Conservation (phyloP, 2,329 filamentous ascomycete species). For the Xylariaceae sp. region DNA sequence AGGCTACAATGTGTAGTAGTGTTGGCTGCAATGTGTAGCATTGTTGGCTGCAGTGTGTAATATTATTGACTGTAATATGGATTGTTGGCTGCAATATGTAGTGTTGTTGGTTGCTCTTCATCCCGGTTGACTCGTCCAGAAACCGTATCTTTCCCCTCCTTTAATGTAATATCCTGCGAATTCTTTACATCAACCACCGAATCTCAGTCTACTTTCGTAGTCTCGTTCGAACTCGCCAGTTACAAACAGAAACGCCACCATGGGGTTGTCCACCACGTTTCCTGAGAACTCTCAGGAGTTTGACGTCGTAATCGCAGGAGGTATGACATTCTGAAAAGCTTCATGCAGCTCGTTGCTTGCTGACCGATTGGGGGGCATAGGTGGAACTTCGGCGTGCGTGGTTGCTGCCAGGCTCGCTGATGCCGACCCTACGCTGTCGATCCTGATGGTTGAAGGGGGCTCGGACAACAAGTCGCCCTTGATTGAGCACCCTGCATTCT, state of each 20-base stretch:
- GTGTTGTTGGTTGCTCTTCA: too few relatives aligned
- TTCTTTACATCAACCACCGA: too few relatives aligned
- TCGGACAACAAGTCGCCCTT: conserved; percentile 6
- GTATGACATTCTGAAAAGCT: conserved; percentile 7
- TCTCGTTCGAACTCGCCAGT: background rate
- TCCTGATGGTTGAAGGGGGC: conserved; percentile 15
- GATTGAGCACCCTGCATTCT: conserved; percentile 40
- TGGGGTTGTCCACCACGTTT: conserved; percentile 19
- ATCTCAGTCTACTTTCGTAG: background rate
- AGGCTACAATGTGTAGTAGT: too few relatives aligned
- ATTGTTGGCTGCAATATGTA: too few relatives aligned
- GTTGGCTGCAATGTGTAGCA: too few relatives aligned
- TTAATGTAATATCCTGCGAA: too few relatives aligned
- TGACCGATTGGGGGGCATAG: conserved; percentile 5
- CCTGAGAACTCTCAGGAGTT: conserved; percentile 15
- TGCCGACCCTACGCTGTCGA: conserved; percentile 13
- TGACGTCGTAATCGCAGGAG: conserved; percentile 23
- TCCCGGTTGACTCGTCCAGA: too few relatives aligned
- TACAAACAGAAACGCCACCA: conserved; percentile 1
- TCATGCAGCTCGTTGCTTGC: background rate
- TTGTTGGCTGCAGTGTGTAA: too few relatives aligned
- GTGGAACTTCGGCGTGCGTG: conserved; percentile 14
- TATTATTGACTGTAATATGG: too few relatives aligned
- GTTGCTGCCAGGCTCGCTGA: conserved; percentile 13
- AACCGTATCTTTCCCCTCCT: too few relatives aligned